These are phyloP conservation scores for Cornus florida DNA, from an alignment of 148 eudicot species.

Conservation along the genomic window DNA sequence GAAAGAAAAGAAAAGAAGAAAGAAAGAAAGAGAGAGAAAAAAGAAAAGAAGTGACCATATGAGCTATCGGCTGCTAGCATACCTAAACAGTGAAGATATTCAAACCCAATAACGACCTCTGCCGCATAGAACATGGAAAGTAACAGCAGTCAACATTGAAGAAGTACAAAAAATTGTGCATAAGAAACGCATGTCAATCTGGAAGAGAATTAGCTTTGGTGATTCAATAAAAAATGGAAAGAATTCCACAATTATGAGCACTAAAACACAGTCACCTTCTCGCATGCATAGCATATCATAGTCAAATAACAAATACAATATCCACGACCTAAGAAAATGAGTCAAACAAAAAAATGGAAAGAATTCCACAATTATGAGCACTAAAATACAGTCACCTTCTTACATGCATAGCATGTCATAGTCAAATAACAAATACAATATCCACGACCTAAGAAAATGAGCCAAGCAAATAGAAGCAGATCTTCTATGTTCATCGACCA, in stretches of 20 bases:
- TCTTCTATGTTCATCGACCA: not conserved
- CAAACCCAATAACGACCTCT: conserved; percentile 91
- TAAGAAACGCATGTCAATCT: too few species aligned
- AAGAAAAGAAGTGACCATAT: not conserved
- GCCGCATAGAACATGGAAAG: conserved; percentile 88
- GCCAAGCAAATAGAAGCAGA: not conserved
- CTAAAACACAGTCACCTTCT: not conserved
- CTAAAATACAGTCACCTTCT: not conserved
- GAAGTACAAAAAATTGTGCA: too few species aligned
- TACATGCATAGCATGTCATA: not conserved
- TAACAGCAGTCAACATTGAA: too few species aligned
- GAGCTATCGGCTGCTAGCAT: conserved; percentile 16
- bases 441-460: not conserved
- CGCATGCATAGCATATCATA: not conserved
- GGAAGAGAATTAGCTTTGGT: too few species aligned
- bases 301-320: not conserved
- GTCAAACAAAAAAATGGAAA: not conserved
- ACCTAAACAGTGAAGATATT: conserved; percentile 99
- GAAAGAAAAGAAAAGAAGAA: too few species aligned
- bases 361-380: too few species aligned
- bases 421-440: not conserved
- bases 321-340: not conserved
- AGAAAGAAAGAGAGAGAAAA: too few species aligned
- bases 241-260: too few species aligned
- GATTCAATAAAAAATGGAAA: too few species aligned